These are phyloP conservation scores for Hemisphaericaspora xylanilytica DNA, from an alignment of 1,139 yeast genomes.

Conservation along the genomic window DNA sequence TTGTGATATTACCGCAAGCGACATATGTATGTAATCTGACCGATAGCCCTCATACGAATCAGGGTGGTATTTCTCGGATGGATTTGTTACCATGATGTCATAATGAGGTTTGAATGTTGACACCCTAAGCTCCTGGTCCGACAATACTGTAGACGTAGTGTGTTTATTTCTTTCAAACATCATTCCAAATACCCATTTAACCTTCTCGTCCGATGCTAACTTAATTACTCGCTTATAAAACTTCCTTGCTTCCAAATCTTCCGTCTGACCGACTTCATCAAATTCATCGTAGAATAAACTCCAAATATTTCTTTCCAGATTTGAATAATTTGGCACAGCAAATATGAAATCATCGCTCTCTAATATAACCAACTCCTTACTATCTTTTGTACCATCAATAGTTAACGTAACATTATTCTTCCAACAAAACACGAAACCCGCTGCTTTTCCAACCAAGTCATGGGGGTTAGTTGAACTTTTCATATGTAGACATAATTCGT, in stretches of 20 bases:
- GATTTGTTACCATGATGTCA: constrained; percentile 43
- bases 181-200: constrained; percentile 43
- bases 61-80: constrained; percentile 40
- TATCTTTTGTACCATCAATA: constrained; percentile 62
- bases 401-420: constrained; percentile 58
- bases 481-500: constrained; percentile 52
- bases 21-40: constrained; percentile 76
- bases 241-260: constrained; percentile 30
- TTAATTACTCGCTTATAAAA: constrained; percentile 39
- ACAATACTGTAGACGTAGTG: constrained; percentile 15
- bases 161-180: constrained; percentile 39
- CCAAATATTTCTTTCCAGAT: constrained; percentile 35
- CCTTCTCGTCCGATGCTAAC: constrained; percentile 39
- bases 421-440: constrained; percentile 85
- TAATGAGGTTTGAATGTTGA: constrained; percentile 40
- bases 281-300: constrained; percentile 31
- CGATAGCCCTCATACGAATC: constrained; percentile 83
- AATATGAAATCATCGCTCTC: constrained; percentile 66
- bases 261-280: constrained; percentile 19
- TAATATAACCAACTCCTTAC: constrained; percentile 60
- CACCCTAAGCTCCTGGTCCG: constrained; percentile 35
- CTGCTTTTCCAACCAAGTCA: constrained; percentile 58
- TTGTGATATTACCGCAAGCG: constrained; percentile 48
- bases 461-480: constrained; percentile 79
- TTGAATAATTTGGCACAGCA: constrained; percentile 59